Evolutionary conservation across 257 asterid genomes (phyloP).

Genomic region (Nicotiana tomentosiformis): DNA sequence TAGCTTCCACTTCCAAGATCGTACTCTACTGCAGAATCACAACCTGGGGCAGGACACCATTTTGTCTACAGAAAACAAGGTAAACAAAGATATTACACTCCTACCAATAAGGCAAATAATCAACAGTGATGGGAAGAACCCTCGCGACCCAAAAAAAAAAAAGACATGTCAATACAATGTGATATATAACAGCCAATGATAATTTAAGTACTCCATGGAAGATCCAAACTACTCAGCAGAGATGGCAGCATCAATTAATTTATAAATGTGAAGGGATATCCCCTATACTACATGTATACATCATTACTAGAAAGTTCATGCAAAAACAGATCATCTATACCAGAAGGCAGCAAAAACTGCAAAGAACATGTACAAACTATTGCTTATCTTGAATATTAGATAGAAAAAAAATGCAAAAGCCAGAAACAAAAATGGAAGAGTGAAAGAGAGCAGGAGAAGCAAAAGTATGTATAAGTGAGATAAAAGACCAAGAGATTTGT

Average conservation of each 20-base stretch:
- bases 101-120: not conserved
- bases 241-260: not conserved
- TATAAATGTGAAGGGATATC: not conserved
- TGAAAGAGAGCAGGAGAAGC: not conserved
- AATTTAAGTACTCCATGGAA: not conserved
- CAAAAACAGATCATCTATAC: not conserved
- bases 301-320: not conserved
- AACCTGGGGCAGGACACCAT: constrained; percentile 99
- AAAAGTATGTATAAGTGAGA: not conserved
- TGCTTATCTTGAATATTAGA: not conserved
- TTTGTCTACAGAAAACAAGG: constrained; percentile 54
- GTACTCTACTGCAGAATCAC: constrained; percentile 86
- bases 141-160: not conserved
- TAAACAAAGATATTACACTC: not conserved
- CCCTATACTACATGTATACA: not conserved
- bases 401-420: not conserved
- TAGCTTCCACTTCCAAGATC: constrained; percentile 92
- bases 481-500: not conserved
- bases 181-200: not conserved
- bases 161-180: not conserved
- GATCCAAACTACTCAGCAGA: not conserved
- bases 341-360: not conserved
- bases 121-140: not conserved
- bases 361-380: not conserved
- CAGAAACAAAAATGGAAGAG: not conserved